phyloP scores from a whole-genome alignment of 1,139 yeast species.

The Saccharomyces hybrid region DNA sequence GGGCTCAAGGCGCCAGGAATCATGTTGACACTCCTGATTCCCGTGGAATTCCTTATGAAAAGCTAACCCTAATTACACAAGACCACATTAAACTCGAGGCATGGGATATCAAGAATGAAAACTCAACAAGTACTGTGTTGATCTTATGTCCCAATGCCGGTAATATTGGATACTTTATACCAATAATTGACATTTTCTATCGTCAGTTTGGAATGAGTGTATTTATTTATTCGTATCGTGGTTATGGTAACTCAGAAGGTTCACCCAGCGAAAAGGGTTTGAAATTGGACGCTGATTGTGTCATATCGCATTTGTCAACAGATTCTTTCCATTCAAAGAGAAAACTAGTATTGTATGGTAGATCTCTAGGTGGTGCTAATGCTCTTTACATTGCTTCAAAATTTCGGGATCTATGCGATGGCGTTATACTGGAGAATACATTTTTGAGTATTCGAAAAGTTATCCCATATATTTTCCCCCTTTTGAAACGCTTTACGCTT shows the following conservation, averaged over 20 bases:
- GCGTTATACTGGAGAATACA: constrained; percentile 76
- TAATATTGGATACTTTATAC: constrained; percentile 87
- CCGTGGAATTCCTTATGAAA: constrained; percentile 63
- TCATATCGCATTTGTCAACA: constrained; percentile 48
- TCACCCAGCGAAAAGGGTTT: constrained; percentile 69
- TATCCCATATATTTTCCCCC: constrained; percentile 76
- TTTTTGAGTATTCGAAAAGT: constrained; percentile 72
- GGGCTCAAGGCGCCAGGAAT: constrained; percentile 69
- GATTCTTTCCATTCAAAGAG: constrained; percentile 49
- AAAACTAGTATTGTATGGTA: constrained; percentile 63
- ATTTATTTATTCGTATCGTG: constrained; percentile 80
- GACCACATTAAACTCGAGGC: constrained; percentile 57
- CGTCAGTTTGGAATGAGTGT: constrained; percentile 66
- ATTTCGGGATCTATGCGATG: constrained; percentile 45
- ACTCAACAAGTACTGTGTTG: constrained; percentile 57
- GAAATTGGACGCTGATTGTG: constrained; percentile 73
- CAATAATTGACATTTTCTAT: constrained; percentile 69
- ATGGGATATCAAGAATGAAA: constrained; percentile 37
- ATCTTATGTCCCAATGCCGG: constrained; percentile 93
- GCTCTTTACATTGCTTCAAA: constrained; percentile 72
- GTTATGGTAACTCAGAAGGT: constrained; percentile 86
- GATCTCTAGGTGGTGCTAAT: constrained; percentile 94
- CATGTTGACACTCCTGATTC: constrained; percentile 73
- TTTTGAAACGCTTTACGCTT: constrained; percentile 47
- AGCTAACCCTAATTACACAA: constrained; percentile 49